Base-by-base conservation (phyloP, 1,139 yeast genomes). In the Hemisphaericaspora lyxosophila region DNA sequence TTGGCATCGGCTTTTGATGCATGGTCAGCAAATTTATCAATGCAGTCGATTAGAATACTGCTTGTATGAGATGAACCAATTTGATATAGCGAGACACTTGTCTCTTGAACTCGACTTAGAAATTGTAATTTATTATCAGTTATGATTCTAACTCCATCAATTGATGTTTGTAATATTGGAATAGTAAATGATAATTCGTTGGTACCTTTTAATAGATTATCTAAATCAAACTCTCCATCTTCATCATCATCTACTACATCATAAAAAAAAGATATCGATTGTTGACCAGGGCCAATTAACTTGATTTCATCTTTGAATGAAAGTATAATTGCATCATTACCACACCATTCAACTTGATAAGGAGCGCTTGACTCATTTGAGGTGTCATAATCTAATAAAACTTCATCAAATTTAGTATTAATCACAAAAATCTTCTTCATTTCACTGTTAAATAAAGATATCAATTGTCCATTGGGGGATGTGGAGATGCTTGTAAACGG, bases 1-100 rank as follows among this genome's bases (percentile, higher is more conserved):
- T 85, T 87, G 41, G 87, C 89, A 51, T 87, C 87, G 0, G 96
- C 95, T 52, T 85, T 83, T 0, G 97, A 88, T 0, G 95, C 78
- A 50, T 84, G 82, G 29, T 68, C 65, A 7, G 79, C 73, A 13
- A 88, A 64, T 46, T 86, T 80, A 38, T 87, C 92, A 26, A 88
- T 75, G 14, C 96, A 85, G 59, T 90, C 97, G 4, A 87, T 61
- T 29, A 92, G 63, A 26, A 90, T 83, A 7, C 96, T 87, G 20
- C 95, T 76, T 0, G 97, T 86, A 16, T 86, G 77, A 0, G 88
- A 75, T 0, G 96, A 85, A 0, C 97, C 98, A 34, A 89, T 78
- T 52, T 76, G 80, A 57, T 88, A 89, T 16, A 88, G 73, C 29
- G 80, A 78, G 7, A 76, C 73, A 0, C 84, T 76, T 1, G 70